Evolutionary conservation across 2,329 filamentous ascomycete genomes (phyloP), one percentile per base, ranked within the genome.

Genomic region (Apiospora koreana): DNA sequence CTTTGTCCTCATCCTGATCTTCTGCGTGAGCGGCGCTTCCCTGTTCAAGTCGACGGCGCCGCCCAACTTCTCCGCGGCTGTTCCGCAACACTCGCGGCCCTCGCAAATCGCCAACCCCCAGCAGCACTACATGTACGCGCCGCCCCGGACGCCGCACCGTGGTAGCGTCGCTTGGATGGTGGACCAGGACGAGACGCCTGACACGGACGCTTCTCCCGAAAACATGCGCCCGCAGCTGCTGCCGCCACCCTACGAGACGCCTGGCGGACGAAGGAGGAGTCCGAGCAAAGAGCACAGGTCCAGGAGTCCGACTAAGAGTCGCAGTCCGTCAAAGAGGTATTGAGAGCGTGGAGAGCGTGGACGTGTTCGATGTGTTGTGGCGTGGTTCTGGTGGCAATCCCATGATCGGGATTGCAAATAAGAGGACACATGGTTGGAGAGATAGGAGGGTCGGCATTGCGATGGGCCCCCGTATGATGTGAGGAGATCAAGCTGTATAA

Each of bases 201-300:
- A 89, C 50, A 87, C 86, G 3, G 87, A 89, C 69, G 84, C 78
- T 2, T 86, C 86, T 9, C 85, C 86, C 0, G 81, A 81, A 6
- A 80, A 79, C 69, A 83, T 80, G 70, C 54, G 54, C 21, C 54
- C 54, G 2, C 73, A 80, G 0, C 76, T 87, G 23, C 80, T 84
- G 68, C 77, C 81, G n/a, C 79, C 76, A 1, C 72, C 74, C 3
- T 81, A 83, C 6, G 82, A 81, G 70, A 86, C 85, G 2, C 86
- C 87, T 9, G 54, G 35, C 35, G 35, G 54, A 1, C 76, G 78
- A 9, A 81, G 84, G 68, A 81, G 84, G 68, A 87, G 81, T 74
- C 86, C 86, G 0, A 84, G 80, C 72, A 89, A 89, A 75, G 81
- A 79, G 0, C 85, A 87, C 6, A 80, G 86, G 65, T 72, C 69